These are phyloP conservation scores for Phytophthora megakarya DNA, from an alignment of 352 stramenopile genomes.

Conservation along the genomic window DNA sequence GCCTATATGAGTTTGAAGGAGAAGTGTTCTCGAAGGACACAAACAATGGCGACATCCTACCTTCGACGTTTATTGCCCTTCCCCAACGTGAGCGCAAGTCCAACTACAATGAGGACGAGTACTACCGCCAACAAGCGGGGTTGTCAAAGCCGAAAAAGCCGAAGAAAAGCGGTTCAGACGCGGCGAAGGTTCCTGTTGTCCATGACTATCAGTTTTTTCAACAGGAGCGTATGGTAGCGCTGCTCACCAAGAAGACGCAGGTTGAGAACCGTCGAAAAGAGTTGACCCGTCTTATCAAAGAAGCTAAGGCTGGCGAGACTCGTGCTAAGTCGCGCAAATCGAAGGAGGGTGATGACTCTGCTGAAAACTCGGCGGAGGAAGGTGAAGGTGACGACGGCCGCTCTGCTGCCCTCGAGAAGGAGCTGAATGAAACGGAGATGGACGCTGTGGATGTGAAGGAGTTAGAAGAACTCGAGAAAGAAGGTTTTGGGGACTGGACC, in stretches of 20 bases:
- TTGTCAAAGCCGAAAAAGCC: constrained; percentile 87
- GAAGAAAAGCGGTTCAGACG: constrained; percentile 85
- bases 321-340: constrained; percentile 70
- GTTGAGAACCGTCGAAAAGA: constrained; percentile 92
- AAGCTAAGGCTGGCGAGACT: constrained; percentile 83
- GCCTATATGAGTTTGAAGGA: constrained; percentile 90
- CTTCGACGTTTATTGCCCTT: constrained; percentile 91
- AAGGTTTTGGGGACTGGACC: constrained; percentile 97
- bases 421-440: constrained; percentile 82
- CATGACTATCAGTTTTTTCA: constrained; percentile 97
- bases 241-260: constrained; percentile 87
- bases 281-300: constrained; percentile 79
- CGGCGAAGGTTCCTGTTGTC: constrained; percentile 89
- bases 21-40: constrained; percentile 90
- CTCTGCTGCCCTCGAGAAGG: constrained; percentile 75
- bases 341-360: constrained; percentile 72
- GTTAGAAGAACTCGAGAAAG: constrained; percentile 73
- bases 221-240: constrained; percentile 82
- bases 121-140: constrained; percentile 91
- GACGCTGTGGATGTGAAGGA: constrained; percentile 65
- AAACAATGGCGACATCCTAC: constrained; percentile 75
- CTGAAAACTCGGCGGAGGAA: constrained; percentile 70
- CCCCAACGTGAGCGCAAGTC: constrained; percentile 88
- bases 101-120: constrained; percentile 98
- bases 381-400: constrained; percentile 54